Percentiles rank a stretch among this genome's conserved stretches.
Conservation (phyloP, 345 rosid species). For the Ceriops decandra region DNA sequence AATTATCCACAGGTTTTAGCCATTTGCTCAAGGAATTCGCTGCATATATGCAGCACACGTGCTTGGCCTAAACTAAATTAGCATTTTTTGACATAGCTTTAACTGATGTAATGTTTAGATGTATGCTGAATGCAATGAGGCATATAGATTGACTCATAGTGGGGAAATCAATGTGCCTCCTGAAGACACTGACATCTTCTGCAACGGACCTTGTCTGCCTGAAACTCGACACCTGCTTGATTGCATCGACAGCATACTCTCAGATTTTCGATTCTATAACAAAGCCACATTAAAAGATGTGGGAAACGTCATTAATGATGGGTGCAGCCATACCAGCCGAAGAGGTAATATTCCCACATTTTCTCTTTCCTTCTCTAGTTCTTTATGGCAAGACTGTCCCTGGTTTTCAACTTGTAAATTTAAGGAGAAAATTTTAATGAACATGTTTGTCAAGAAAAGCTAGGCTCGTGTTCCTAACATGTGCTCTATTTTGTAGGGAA, state of each 20-base stretch:
- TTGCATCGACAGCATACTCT: slow-evolving; percentile 42
- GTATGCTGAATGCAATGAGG: slow-evolving; percentile 43
- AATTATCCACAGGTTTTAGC: not conserved
- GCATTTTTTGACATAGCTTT: not conserved
- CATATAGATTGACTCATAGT: slow-evolving; percentile 40
- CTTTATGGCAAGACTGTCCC: not conserved
- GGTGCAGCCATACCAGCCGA: slow-evolving; percentile 46
- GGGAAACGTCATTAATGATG: slow-evolving; percentile 34
- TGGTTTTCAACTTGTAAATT: no score
- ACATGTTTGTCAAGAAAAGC: no score
- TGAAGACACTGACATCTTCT: slow-evolving; percentile 44
- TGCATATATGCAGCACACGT: not conserved
- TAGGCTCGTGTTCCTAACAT: no score
- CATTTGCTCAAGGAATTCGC: not conserved
- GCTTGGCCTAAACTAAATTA: no score
- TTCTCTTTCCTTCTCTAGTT: not conserved
- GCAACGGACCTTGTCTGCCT: slow-evolving; percentile 47
- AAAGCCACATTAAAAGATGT: slow-evolving; percentile 39
- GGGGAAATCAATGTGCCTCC: slow-evolving; percentile 48
- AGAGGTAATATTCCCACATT: slow-evolving; percentile 31
- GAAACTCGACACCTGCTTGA: slow-evolving; percentile 49
- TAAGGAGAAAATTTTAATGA: no score
- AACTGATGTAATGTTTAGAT: slow-evolving; percentile 27
- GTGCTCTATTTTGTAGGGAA: slow-evolving; percentile 32
- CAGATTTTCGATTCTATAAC: slow-evolving; percentile 46